phyloP scores from a whole-genome alignment of 2,329 filamentous ascomycete species.

The Phaeosphaeriaceae sp. region DNA sequence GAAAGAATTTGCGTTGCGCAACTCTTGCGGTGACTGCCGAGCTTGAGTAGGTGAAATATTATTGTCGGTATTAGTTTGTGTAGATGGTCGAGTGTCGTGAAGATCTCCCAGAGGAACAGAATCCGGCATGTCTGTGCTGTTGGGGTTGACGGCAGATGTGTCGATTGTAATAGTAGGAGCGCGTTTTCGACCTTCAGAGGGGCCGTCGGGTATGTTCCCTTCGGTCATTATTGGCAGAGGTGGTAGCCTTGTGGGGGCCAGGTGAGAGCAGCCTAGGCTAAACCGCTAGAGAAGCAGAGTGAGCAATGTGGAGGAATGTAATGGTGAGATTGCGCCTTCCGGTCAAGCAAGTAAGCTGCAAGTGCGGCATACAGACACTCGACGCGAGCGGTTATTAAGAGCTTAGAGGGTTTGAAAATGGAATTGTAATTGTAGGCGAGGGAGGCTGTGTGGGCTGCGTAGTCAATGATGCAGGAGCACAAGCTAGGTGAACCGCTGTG shows the following conservation, averaged over 20 bases:
- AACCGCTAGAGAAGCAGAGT: conserved; percentile 28
- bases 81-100: conserved; percentile 36
- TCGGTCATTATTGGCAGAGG: conserved; percentile 39
- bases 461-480: not conserved
- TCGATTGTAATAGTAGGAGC: conserved; percentile 61
- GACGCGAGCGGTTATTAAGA: conserved; percentile 13
- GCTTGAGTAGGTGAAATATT: conserved; percentile 34
- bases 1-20: conserved; percentile 65
- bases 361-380: conserved; percentile 28
- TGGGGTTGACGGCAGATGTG: conserved; percentile 55
- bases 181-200: conserved; percentile 36
- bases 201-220: conserved; percentile 14
- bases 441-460: conserved; percentile 10
- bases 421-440: too few species aligned
- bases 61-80: conserved; percentile 27
- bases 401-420: too few species aligned
- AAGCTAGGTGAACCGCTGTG: not conserved
- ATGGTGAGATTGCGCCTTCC: conserved; percentile 37
- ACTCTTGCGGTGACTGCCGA: conserved; percentile 51
- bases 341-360: conserved; percentile 27
- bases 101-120: conserved; percentile 43
- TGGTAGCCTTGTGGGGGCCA: conserved; percentile 27
- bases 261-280: conserved; percentile 7
- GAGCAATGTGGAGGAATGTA: conserved; percentile 27
- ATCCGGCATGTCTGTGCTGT: conserved; percentile 42